Evolutionary conservation across 345 rosid species (phyloP), one percentile per base, ranked within the genome.

Genomic region (Eucalyptus guilfoylei): DNA sequence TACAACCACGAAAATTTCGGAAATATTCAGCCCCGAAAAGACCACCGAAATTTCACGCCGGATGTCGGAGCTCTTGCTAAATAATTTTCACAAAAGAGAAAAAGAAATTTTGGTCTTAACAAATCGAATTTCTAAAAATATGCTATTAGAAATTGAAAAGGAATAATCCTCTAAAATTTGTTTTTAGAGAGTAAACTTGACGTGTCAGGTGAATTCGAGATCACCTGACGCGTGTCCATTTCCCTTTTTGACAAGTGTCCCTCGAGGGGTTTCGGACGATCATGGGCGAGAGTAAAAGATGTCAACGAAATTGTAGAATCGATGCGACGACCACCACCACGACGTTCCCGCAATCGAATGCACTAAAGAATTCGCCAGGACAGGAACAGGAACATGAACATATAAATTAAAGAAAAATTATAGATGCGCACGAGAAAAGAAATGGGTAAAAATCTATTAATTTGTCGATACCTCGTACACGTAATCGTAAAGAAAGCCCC

Each of bases 31-130:
- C 72, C 72, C 72, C 9, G 1, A n/a, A 14, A n/a, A 64, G 17
- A 30, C 76, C 76, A 14, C 3, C 76, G 15, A n/a, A 30, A 64
- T 60, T 13, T 64, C 37, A 14, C 2, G 0, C 72, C 72, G 17
- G 28, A 21, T 54, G 60, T 23, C 28, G 60, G 60, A 54, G 28
- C 12, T 14, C 80, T 32, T 2, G 40, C 37, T 67, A 8, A 67
- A 10, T 67, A 67, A 67, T 19, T 32, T 40, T 62, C 34, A 1
- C 0, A 30, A 55, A 55, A 55, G 62, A 4, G 1, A 10, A 19
- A 19, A 69, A 1, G 24, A 76, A 19, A 37, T 19, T 37, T 3
- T 2, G 14, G 45, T 21, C n/a, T 76, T 21, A 0, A 11, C 0
- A 76, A 37, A 37, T 1, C 30, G 2, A 12, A 7, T 7, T 21